Conservation (phyloP, 2,329 filamentous ascomycete genomes). For the Sphaerulina vaccinii region DNA sequence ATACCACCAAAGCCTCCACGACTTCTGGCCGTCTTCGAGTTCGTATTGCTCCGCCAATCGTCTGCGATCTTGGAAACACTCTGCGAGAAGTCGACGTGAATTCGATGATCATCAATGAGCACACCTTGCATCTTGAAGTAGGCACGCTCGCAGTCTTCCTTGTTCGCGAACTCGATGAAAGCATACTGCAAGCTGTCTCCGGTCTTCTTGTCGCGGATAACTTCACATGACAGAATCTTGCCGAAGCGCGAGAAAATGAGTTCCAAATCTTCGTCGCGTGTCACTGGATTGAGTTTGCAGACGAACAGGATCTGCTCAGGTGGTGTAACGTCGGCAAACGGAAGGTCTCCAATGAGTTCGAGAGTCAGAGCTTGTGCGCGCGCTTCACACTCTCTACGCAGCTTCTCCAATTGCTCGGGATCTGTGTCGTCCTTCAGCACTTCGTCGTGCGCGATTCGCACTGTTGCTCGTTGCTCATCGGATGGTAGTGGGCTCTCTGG, state of each 20-base stretch:
- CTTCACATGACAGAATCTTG: constrained; percentile 90
- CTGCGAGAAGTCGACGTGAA: constrained; percentile 98
- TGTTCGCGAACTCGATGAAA: constrained; percentile 94
- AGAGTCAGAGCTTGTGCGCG: constrained; percentile 90
- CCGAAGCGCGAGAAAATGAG: constrained; percentile 97
- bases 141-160: constrained; percentile 87
- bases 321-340: constrained; percentile 95
- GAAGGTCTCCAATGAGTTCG: constrained; percentile 96
- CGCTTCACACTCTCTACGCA: constrained; percentile 83
- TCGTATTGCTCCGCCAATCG: constrained; percentile 82
- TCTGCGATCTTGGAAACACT: constrained; percentile 85
- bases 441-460: constrained; percentile 88
- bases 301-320: constrained; percentile 97
- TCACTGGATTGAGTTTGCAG: constrained; percentile 97
- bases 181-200: constrained; percentile 96
- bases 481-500: constrained; percentile 77
- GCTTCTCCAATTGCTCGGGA: constrained; percentile 74
- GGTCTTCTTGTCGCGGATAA: constrained; percentile 90
- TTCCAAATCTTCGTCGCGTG: constrained; percentile 88
- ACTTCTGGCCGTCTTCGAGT: constrained; percentile 68
- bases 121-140: constrained; percentile 99
- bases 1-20: constrained; percentile 89
- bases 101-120: constrained; percentile 92
- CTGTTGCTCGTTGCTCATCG: constrained; percentile 82
- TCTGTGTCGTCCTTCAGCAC: constrained; percentile 75